These are phyloP conservation scores for Debaryomyces hansenii DNA, from an alignment of 805 yeast genomes.

Conservation along the genomic window DNA sequence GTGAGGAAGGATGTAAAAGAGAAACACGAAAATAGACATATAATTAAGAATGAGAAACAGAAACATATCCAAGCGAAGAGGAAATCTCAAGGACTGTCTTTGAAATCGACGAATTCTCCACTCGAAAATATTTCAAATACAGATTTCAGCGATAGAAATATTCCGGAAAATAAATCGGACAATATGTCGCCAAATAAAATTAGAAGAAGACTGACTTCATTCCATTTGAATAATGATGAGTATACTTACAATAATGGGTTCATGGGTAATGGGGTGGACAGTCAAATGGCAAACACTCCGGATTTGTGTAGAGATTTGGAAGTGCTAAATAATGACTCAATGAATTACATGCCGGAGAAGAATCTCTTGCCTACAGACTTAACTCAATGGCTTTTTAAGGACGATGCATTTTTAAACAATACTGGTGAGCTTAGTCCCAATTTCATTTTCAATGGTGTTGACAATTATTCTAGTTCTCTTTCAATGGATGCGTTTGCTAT, in stretches of 20 bases:
- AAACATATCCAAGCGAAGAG: constrained; percentile 1
- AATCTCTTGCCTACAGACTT: constrained; percentile 14
- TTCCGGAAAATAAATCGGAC: too few relatives aligned
- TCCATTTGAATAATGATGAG: too few relatives aligned
- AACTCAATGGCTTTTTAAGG: constrained; percentile 19
- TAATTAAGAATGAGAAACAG: constrained; percentile 5
- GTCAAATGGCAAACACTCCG: too few relatives aligned
- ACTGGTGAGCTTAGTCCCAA: constrained; percentile 6
- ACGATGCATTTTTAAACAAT: constrained; percentile 7
- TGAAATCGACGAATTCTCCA: too few relatives aligned
- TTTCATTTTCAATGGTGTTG: constrained; percentile 4
- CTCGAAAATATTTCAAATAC: too few relatives aligned
- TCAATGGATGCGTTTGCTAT: constrained; percentile 1
- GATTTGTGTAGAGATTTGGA: too few relatives aligned
- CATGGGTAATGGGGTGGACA: too few relatives aligned
- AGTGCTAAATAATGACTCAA: background rate
- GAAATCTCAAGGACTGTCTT: background rate
- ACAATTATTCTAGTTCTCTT: background rate
- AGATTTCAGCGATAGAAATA: too few relatives aligned
- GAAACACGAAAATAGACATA: constrained; percentile 10
- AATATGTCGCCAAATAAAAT: too few relatives aligned
- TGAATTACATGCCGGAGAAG: background rate
- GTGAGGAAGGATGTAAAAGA: constrained; percentile 11
- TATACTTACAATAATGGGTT: too few relatives aligned
- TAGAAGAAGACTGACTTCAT: too few relatives aligned